These are phyloP conservation scores for Musa itinerans DNA, from an alignment of 176 grass and related monocot species.

Conservation along the genomic window DNA sequence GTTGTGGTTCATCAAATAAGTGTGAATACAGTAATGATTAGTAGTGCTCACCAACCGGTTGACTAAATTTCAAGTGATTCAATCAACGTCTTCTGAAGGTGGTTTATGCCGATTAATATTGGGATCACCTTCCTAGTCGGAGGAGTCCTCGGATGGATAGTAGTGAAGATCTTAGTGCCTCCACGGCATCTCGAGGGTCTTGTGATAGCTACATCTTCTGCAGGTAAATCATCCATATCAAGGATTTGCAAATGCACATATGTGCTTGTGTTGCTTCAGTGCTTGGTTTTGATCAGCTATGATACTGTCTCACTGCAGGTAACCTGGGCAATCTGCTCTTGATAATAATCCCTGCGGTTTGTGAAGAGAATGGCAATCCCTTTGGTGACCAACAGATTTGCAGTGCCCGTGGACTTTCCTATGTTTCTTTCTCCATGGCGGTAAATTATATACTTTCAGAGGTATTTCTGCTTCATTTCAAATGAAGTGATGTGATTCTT, in stretches of 20 bases:
- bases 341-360: slow-evolving; percentile 65
- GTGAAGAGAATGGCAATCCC: slow-evolving; percentile 64
- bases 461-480: too few relatives aligned
- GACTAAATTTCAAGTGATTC: not conserved
- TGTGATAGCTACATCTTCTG: slow-evolving; percentile 56
- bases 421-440: slow-evolving; percentile 85
- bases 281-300: not conserved
- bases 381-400: slow-evolving; percentile 43
- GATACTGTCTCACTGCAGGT: slow-evolving; percentile 26
- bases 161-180: slow-evolving; percentile 47
- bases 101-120: slow-evolving; percentile 95
- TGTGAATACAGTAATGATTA: too few relatives aligned
- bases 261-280: not conserved
- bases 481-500: not conserved
- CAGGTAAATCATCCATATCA: slow-evolving; percentile 31
- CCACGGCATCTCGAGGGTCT: slow-evolving; percentile 47
- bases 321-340: slow-evolving; percentile 76
- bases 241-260: not conserved
- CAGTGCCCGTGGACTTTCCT: slow-evolving; percentile 49
- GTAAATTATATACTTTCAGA: slow-evolving; percentile 23
- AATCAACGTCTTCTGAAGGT: slow-evolving; percentile 38
- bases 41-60: not conserved
- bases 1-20: slow-evolving; percentile 8
- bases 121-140: slow-evolving; percentile 57
- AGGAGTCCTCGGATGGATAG: slow-evolving; percentile 61